Conservation (phyloP, 192 early-diverging fungal species). For the Backusella morwellensis region DNA sequence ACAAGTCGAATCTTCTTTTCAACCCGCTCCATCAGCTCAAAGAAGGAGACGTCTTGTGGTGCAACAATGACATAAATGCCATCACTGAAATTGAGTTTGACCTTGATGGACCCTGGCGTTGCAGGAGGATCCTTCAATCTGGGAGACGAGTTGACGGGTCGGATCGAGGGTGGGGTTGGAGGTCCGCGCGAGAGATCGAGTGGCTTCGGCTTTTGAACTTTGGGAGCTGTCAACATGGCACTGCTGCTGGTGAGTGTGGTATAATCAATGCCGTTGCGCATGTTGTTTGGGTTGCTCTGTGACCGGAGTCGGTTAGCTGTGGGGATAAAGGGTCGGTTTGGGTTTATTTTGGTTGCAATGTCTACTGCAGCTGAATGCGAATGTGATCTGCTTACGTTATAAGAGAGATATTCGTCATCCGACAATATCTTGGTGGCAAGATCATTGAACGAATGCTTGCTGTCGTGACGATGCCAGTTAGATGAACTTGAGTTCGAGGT, state of each 20-base stretch:
- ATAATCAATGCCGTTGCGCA: conserved; percentile 16
- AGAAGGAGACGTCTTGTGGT: conserved; percentile 67
- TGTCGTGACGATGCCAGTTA: conserved; percentile 37
- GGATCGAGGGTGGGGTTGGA: neutral
- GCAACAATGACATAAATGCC: conserved; percentile 90
- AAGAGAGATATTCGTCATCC: neutral
- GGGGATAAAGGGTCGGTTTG: neutral
- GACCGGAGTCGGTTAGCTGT: conserved; percentile 44
- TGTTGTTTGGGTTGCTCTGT: conserved; percentile 55
- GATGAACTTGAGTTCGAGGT: neutral
- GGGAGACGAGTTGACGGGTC: neutral
- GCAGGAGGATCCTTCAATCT: neutral
- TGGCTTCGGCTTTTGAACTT: conserved; percentile 10
- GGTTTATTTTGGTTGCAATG: neutral
- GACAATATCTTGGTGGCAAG: neutral
- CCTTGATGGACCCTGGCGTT: conserved; percentile 52
- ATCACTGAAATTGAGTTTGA: conserved; percentile 85
- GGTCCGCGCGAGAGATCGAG: neutral
- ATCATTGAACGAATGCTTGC: neutral
- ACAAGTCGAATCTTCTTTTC: conserved; percentile 89
- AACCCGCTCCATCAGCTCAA: conserved; percentile 75
- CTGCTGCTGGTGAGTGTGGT: neutral
- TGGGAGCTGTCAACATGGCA: neutral
- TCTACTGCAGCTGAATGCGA: conserved; percentile 13
- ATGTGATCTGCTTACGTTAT: neutral